phyloP scores from a whole-genome alignment of 1,284 basidiomycete genomes.

The Leccinum solheimii region DNA sequence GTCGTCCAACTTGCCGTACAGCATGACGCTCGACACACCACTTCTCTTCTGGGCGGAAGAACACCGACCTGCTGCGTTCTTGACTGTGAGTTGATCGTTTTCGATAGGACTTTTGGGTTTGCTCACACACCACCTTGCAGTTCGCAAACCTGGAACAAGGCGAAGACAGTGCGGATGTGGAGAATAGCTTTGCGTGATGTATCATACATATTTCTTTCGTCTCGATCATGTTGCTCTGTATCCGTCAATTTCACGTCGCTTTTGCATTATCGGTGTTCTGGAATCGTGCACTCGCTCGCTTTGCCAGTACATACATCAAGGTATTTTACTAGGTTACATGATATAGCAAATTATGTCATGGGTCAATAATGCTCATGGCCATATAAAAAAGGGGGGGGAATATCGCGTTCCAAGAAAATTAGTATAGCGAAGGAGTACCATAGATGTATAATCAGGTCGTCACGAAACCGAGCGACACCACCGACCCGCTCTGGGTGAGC shows the following conservation, averaged over 20 bases:
- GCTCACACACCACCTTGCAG: slow-evolving; percentile 36
- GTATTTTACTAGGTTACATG: neutral
- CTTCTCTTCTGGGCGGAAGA: slow-evolving; percentile 95
- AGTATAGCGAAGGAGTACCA: slow-evolving; percentile 13
- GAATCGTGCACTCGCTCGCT: neutral
- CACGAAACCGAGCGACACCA: slow-evolving; percentile 35
- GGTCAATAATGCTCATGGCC: neutral
- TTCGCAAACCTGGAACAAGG: slow-evolving; percentile 84
- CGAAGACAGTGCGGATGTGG: slow-evolving; percentile 88
- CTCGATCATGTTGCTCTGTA: slow-evolving; percentile 1
- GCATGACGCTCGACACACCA: slow-evolving; percentile 89
- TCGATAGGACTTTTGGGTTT: neutral
- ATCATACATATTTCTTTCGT: slow-evolving; percentile 5
- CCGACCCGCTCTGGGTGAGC: slow-evolving; percentile 22
- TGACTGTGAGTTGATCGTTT: slow-evolving; percentile 60
- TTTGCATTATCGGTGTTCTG: slow-evolving; percentile 2
- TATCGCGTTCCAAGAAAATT: slow-evolving; percentile 18
- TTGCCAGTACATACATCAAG: slow-evolving; percentile 1
- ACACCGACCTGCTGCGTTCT: slow-evolving; percentile 89
- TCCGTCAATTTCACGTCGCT: neutral
- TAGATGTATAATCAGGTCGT: slow-evolving; percentile 3
- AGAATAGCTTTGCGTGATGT: slow-evolving; percentile 77
- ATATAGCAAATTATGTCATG: neutral
- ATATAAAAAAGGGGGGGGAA: neutral
- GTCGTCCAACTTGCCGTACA: slow-evolving; percentile 82